Conservation (phyloP, 179 eudicot genomes). For the Actinidia polygama region DNA sequence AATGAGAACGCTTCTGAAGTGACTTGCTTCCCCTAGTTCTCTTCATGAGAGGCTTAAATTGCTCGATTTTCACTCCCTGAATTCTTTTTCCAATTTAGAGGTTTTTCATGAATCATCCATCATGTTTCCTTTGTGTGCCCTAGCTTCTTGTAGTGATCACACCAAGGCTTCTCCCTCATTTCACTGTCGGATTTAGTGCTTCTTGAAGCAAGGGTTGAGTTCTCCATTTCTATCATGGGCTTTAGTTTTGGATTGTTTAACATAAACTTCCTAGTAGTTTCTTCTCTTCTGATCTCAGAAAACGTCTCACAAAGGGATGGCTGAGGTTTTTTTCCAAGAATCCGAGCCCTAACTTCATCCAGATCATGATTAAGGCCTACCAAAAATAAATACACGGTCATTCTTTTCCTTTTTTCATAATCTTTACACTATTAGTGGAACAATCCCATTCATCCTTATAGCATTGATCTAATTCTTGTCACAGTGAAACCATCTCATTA, state of each 20-base stretch:
- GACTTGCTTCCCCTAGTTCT: too few relatives aligned
- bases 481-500: neutral
- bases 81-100: neutral
- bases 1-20: neutral
- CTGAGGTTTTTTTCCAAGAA: neutral
- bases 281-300: neutral
- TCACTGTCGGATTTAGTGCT: neutral
- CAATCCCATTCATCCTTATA: neutral
- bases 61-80: too few relatives aligned
- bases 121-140: neutral
- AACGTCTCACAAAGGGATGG: neutral
- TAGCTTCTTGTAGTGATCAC: too few relatives aligned
- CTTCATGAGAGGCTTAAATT: too few relatives aligned
- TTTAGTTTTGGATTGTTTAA: neutral
- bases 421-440: neutral
- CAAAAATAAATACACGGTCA: neutral
- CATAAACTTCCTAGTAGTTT: neutral
- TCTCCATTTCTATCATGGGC: neutral
- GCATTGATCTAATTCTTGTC: conserved; percentile 6
- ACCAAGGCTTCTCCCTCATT: neutral
- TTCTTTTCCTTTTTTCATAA: neutral
- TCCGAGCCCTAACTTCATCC: neutral
- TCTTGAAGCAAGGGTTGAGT: too few relatives aligned
- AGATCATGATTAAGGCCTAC: neutral
- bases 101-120: neutral